Evolutionary conservation across 441 rosid species (phyloP).

Genomic region (Populus tomentosa): DNA sequence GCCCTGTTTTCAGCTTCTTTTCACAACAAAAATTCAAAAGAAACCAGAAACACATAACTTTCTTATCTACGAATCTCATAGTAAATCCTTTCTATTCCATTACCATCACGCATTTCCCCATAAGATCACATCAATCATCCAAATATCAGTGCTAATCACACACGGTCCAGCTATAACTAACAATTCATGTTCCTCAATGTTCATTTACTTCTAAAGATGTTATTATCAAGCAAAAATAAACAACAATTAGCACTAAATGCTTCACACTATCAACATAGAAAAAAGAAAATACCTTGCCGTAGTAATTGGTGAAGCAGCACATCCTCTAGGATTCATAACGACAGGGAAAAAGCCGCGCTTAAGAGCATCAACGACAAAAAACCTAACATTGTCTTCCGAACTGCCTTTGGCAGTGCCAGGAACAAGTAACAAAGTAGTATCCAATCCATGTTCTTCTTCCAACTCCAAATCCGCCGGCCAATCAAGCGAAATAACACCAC

Average conservation of each 20-base stretch:
- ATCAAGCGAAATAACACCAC: conserved; percentile 84
- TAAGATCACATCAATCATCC: background rate
- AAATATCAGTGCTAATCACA: background rate
- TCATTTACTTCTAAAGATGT: background rate
- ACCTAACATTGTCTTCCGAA: conserved; percentile 44
- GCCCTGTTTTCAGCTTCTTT: conserved; percentile 29
- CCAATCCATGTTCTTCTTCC: conserved; percentile 77
- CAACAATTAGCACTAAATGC: background rate
- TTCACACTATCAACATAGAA: background rate
- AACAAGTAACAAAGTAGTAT: conserved; percentile 71
- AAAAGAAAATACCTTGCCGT: conserved; percentile 53
- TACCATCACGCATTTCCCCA: background rate
- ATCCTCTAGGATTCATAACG: conserved; percentile 97
- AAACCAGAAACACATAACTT: conserved; percentile 7
- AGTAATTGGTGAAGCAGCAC: conserved; percentile 92
- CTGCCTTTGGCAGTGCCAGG: conserved; percentile 89
- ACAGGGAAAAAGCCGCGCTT: conserved; percentile 76
- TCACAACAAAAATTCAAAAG: conserved; percentile 10
- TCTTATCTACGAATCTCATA: conserved; percentile 3
- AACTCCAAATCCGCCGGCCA: conserved; percentile 86
- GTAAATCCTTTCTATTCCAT: background rate
- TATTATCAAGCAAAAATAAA: background rate
- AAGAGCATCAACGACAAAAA: conserved; percentile 61
- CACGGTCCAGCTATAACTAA: background rate
- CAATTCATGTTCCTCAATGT: background rate